phyloP scores from a whole-genome alignment of 176 grass and related monocot genomes.

The Sorghum bicolor region Sorghum_bicolor_NCBIv3 NC_012872.2:3339501-3340000 shows the following conservation, averaged over 20 bases:
- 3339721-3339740: too few species aligned
- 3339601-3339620: constrained; percentile 78
- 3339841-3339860: neutral
- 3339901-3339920: neutral
- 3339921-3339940: neutral
- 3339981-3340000: neutral
- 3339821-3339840: too few species aligned
- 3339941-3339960: neutral
- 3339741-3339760: neutral
- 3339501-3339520: neutral
- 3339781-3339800: neutral
- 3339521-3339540: neutral
- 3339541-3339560: constrained; percentile 84
- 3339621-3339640: constrained; percentile 49
- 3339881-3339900: neutral
- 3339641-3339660: neutral
- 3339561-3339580: constrained; percentile 85
- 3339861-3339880: neutral
- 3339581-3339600: constrained; percentile 84
- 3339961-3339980: neutral
- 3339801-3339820: too few species aligned
- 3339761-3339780: neutral
- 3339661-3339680: neutral
- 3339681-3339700: neutral
- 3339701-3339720: neutral